phyloP scores from a whole-genome alignment of 2,329 filamentous ascomycete species.

The Venturia carpophila region DNA sequence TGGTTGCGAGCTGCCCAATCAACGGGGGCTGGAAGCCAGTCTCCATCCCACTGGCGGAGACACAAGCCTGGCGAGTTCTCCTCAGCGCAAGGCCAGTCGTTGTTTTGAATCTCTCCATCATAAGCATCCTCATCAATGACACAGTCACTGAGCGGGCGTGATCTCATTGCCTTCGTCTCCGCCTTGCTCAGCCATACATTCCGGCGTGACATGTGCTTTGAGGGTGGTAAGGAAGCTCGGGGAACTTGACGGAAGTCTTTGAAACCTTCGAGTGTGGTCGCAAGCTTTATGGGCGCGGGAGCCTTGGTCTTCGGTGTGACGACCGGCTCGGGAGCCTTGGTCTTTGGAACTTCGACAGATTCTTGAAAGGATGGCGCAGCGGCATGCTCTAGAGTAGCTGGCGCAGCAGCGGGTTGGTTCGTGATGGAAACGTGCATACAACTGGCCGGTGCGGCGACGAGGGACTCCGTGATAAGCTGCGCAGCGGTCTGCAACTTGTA shows the following conservation, averaged over 20 bases:
- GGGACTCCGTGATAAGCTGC: background rate
- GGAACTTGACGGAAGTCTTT: background rate
- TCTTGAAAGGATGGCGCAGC: background rate
- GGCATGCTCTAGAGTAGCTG: background rate
- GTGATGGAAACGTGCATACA: background rate
- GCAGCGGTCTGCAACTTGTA: background rate
- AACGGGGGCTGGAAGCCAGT: constrained; percentile 39
- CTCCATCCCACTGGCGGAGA: constrained; percentile 39
- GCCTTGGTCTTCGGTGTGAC: background rate
- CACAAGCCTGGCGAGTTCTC: background rate
- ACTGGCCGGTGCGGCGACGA: background rate
- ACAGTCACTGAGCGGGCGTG: background rate
- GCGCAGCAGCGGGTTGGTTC: background rate
- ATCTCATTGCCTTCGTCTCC: constrained; percentile 11
- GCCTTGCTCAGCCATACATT: constrained; percentile 14
- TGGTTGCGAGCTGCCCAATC: constrained; percentile 38
- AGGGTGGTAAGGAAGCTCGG: background rate
- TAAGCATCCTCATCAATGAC: background rate
- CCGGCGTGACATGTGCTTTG: background rate
- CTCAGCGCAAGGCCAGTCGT: background rate
- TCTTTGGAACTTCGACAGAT: background rate
- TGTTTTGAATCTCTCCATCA: background rate
- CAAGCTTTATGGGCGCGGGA: background rate
- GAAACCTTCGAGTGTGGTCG: background rate
- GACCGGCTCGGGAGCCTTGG: background rate